Evolutionary conservation across 495 filamentous ascomycete species (phyloP).

Genomic region (Penicillium coprophilum): DNA sequence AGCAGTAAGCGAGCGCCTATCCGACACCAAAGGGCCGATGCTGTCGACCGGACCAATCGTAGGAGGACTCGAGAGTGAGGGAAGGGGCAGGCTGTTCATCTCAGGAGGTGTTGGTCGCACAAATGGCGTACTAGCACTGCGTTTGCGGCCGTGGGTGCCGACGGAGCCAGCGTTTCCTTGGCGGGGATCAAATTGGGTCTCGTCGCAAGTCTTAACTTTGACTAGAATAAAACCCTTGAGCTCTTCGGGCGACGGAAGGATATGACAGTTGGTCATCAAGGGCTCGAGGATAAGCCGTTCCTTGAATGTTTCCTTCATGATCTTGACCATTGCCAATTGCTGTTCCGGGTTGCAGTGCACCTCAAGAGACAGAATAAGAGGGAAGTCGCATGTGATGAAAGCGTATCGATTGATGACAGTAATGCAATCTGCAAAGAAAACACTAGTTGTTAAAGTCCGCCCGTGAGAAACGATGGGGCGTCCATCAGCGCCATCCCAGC

Average conservation of each 20-base stretch:
- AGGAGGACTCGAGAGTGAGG: conserved; percentile 58
- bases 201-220: conserved; percentile 79
- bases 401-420: conserved; percentile 91
- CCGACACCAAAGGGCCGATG: conserved; percentile 45
- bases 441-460: conserved; percentile 79
- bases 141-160: conserved; percentile 62
- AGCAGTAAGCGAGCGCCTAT: conserved; percentile 53
- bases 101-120: conserved; percentile 56
- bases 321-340: conserved; percentile 84
- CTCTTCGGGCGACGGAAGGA: conserved; percentile 82
- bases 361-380: conserved; percentile 90
- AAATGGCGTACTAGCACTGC: conserved; percentile 78
- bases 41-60: conserved; percentile 46
- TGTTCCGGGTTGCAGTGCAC: conserved; percentile 86
- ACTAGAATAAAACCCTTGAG: conserved; percentile 80
- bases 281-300: conserved; percentile 75
- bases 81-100: conserved; percentile 50
- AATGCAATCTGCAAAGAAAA: conserved; percentile 86
- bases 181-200: conserved; percentile 42
- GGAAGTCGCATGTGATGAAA: conserved; percentile 76
- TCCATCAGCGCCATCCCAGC: conserved; percentile 89
- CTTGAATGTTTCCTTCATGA: conserved; percentile 80
- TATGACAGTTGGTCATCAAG: conserved; percentile 59
- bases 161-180: conserved; percentile 38
- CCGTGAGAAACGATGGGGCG: conserved; percentile 88